Evolutionary conservation across 2,329 filamentous ascomycete species (phyloP).

Genomic region (Fusarium humuli): DNA sequence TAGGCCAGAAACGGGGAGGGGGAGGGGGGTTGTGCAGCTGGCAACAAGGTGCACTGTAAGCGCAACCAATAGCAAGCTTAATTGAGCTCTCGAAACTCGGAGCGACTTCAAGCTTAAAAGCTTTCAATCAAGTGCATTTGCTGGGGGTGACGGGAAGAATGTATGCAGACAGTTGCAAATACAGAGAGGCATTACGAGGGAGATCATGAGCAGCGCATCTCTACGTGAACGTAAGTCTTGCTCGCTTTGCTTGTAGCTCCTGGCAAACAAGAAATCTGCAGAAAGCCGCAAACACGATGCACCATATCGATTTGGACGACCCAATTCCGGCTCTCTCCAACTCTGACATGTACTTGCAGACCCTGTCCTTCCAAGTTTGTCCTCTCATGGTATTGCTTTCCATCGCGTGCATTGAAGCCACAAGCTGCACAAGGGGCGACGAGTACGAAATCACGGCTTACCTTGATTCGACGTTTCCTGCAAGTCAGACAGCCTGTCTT

Average conservation of each 20-base stretch:
- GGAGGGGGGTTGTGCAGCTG: constrained; percentile 25
- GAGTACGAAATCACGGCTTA: constrained; percentile 53
- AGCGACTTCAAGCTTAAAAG: constrained; percentile 5
- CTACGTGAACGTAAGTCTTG: constrained; percentile 41
- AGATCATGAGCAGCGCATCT: constrained; percentile 33
- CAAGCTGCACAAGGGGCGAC: constrained; percentile 22
- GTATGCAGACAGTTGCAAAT: constrained; percentile 16
- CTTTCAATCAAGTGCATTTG: constrained; percentile 4
- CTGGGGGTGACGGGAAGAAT: not conserved
- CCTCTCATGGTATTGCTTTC: constrained; percentile 24
- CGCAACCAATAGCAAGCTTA: constrained; percentile 35
- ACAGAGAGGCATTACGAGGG: constrained; percentile 36
- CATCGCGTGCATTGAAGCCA: constrained; percentile 17
- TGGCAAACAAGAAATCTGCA: constrained; percentile 35
- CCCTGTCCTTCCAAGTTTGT: constrained; percentile 19
- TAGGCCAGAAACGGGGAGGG: constrained; percentile 13
- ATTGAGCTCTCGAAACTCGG: constrained; percentile 22
- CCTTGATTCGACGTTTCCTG: constrained; percentile 72
- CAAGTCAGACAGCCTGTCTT: constrained; percentile 73
- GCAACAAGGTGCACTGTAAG: constrained; percentile 15
- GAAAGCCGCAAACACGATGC: constrained; percentile 34
- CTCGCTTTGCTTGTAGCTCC: constrained; percentile 36
- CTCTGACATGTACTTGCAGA: constrained; percentile 20
- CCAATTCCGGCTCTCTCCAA: constrained; percentile 29
- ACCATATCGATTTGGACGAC: constrained; percentile 29